phyloP scores from a whole-genome alignment of 2,329 filamentous ascomycete genomes.

The Scleromitrula shiraiana region DNA sequence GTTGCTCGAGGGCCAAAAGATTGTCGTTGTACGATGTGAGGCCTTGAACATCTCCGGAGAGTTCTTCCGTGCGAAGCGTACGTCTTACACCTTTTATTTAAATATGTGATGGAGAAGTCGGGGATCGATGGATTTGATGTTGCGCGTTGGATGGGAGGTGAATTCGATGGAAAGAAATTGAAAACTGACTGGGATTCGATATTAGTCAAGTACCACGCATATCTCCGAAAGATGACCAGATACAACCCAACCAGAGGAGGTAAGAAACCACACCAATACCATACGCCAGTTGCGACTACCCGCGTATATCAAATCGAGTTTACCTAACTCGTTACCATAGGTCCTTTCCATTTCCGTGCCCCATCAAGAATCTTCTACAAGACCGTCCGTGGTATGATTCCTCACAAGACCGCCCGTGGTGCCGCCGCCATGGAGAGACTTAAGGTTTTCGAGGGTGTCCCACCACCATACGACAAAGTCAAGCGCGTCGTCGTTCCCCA shows the following conservation, averaged over 20 bases:
- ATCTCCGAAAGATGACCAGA: slow-evolving; percentile 99
- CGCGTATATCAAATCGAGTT: slow-evolving; percentile 3
- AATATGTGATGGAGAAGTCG: slow-evolving; percentile 8
- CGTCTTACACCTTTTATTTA: slow-evolving; percentile 39
- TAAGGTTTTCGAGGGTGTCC: slow-evolving; percentile 99
- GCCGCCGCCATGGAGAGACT: slow-evolving; percentile 94
- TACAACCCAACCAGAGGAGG: slow-evolving; percentile 99
- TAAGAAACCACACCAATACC: slow-evolving; percentile 42
- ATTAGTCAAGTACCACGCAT: slow-evolving; percentile 99
- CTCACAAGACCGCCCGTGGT: slow-evolving; percentile 99
- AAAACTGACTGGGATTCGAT: slow-evolving; percentile 41
- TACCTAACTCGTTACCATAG: slow-evolving; percentile 39
- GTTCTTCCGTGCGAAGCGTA: slow-evolving; percentile 99
- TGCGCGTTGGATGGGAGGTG: slow-evolving; percentile 9
- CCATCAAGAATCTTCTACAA: slow-evolving; percentile 99
- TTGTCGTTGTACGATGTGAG: slow-evolving; percentile 97
- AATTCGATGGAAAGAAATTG: slow-evolving; percentile 15
- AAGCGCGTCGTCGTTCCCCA: slow-evolving; percentile 99
- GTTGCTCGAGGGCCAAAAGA: slow-evolving; percentile 98
- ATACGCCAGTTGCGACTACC: slow-evolving; percentile 5
- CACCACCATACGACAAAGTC: slow-evolving; percentile 98
- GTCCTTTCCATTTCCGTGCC: slow-evolving; percentile 99
- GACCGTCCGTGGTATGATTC: slow-evolving; percentile 99
- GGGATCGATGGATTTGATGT: slow-evolving; percentile 12
- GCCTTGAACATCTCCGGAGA: slow-evolving; percentile 99